These are phyloP conservation scores for Neopestalotiopsis clavispora DNA, from an alignment of 2,329 filamentous ascomycete species.

Conservation along the genomic window DNA sequence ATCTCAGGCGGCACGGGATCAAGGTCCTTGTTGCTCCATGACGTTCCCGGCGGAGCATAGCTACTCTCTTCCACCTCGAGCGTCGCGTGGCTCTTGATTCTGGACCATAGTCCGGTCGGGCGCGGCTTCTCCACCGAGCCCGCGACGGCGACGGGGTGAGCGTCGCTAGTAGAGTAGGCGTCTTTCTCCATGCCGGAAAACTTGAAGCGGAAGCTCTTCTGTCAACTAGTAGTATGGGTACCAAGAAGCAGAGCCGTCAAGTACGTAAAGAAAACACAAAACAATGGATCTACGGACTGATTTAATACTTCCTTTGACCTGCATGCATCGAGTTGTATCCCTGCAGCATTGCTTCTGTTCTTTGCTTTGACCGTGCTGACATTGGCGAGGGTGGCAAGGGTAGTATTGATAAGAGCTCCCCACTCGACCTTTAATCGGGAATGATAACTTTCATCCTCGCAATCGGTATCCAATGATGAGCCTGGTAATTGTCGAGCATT, in stretches of 20 bases:
- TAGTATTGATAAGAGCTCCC: conserved; percentile 1
- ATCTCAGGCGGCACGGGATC: conserved; percentile 17
- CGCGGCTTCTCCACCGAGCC: conserved; percentile 17
- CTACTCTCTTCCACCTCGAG: conserved; percentile 21
- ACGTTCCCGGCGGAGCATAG: conserved; percentile 19
- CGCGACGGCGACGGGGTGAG: conserved; percentile 16
- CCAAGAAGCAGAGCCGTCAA: background rate
- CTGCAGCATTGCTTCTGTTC: background rate
- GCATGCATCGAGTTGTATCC: background rate
- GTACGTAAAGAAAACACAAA: conserved; percentile 12
- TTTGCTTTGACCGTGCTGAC: background rate
- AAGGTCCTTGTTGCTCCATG: conserved; percentile 21
- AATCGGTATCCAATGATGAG: conserved; percentile 5
- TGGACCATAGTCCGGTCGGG: conserved; percentile 15
- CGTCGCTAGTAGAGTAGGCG: background rate
- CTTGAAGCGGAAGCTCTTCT: background rate
- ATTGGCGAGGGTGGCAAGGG: conserved; percentile 3
- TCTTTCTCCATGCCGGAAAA: conserved; percentile 6
- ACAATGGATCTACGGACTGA: background rate
- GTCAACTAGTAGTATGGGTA: background rate
- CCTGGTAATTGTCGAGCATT: background rate
- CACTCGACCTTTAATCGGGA: background rate
- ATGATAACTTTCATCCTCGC: background rate
- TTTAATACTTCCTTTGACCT: background rate
- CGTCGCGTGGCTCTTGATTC: conserved; percentile 14